A percentile compares a stretch with the other conserved stretches of the same genome.
Conservation (phyloP, 805 yeast genomes). For the Candida methanosorbosa region DNA sequence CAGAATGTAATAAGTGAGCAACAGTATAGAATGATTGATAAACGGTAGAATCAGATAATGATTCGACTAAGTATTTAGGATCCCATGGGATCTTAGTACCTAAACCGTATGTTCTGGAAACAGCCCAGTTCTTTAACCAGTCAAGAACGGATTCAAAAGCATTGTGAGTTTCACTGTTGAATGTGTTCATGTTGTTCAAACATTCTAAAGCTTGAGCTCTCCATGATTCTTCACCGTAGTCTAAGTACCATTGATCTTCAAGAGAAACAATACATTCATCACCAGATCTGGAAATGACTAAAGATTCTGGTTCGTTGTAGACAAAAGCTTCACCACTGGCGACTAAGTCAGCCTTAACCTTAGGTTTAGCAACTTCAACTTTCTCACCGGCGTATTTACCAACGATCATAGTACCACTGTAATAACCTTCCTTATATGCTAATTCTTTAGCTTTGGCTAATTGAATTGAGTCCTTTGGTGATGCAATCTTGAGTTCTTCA, state of each 20-base stretch:
- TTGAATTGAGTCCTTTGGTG: conserved; percentile 85
- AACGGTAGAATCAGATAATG: conserved; percentile 90
- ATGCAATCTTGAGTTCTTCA: conserved; percentile 81
- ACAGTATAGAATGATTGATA: conserved; percentile 94
- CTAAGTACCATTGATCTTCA: conserved; percentile 98
- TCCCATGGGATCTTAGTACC: conserved; percentile 98
- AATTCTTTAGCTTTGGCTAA: conserved; percentile 89
- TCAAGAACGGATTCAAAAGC: conserved; percentile 91
- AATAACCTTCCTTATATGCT: conserved; percentile 95
- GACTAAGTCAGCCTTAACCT: conserved; percentile 75
- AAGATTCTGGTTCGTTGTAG: conserved; percentile 90
- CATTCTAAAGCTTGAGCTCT: conserved; percentile 73
- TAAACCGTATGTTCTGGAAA: conserved; percentile 91
- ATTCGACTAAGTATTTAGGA: conserved; percentile 84
- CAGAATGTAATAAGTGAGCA: conserved; percentile 76
- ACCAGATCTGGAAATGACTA: conserved; percentile 89
- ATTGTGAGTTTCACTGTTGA: conserved; percentile 73
- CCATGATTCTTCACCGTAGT: conserved; percentile 95
- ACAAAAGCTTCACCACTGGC: conserved; percentile 74
- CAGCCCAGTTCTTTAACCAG: conserved; percentile 98
- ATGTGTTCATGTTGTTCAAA: conserved; percentile 67
- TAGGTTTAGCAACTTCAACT: conserved; percentile 86
- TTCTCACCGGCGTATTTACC: conserved; percentile 85
- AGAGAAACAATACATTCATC: conserved; percentile 94
- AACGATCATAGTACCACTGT: conserved; percentile 71